Evolutionary conservation across 1,284 basidiomycete genomes (phyloP).

Genomic region (Wallemia mellicola): DNA sequence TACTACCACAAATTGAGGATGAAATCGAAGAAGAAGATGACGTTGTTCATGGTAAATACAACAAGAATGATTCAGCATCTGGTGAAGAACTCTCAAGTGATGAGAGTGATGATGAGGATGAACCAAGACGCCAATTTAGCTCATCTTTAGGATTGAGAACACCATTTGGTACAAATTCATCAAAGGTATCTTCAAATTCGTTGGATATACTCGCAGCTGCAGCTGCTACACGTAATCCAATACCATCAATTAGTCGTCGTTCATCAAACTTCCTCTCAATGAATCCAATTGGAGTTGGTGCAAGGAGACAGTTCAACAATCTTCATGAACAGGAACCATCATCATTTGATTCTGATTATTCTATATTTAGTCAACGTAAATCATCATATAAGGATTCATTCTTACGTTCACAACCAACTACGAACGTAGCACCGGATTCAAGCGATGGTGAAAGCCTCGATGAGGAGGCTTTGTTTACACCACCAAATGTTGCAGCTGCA

Average conservation of each 20-base stretch:
- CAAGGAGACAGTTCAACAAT: not conserved
- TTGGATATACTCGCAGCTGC: not conserved
- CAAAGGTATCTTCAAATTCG: not conserved
- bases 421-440: not conserved
- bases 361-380: not conserved
- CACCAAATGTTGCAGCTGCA: not conserved
- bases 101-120: not conserved
- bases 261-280: not conserved
- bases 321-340: not conserved
- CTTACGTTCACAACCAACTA: not conserved
- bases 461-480: not conserved
- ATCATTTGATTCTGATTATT: not conserved
- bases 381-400: not conserved
- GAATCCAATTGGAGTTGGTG: not conserved
- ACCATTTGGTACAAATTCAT: not conserved
- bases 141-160: not conserved
- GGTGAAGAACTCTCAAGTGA: not conserved
- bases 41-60: not conserved
- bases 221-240: not conserved
- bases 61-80: not conserved
- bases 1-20: not conserved
- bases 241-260: not conserved
- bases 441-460: not conserved
- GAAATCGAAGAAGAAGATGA: not conserved
- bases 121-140: not conserved